Evolutionary conservation across 129 eudicot species (phyloP).

Genomic region (Deinandra increscens): DNA sequence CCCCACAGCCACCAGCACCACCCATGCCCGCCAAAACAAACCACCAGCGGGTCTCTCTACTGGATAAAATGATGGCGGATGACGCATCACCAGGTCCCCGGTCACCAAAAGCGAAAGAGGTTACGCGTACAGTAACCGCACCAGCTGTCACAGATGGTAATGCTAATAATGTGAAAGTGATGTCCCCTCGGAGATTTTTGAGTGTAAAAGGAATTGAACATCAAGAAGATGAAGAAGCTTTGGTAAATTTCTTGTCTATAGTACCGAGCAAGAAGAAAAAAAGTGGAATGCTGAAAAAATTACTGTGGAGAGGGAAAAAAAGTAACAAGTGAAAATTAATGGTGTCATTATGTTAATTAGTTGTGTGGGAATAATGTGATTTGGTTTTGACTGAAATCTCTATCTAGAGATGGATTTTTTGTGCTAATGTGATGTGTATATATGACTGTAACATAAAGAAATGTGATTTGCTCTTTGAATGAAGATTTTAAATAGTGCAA

Average conservation of each 20-base stretch:
- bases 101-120: conserved; percentile 44
- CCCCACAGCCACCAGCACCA: conserved; percentile 31
- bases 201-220: conserved; percentile 36
- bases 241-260: conserved; percentile 51
- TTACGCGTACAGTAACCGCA: conserved; percentile 29
- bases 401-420: conserved; percentile 27
- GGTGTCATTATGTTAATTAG: conserved; percentile 5
- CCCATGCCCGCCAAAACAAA: conserved; percentile 29
- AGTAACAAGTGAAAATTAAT: conserved; percentile 40
- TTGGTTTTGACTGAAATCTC: conserved; percentile 18
- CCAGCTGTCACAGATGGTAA: conserved; percentile 31
- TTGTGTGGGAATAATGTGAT: conserved; percentile 29
- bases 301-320: conserved; percentile 54
- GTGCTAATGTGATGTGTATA: conserved; percentile 26
- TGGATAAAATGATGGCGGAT: conserved; percentile 83
- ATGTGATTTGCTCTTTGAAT: conserved; percentile 21
- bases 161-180: conserved; percentile 20
- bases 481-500: not conserved
- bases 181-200: conserved; percentile 26
- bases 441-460: conserved; percentile 34
- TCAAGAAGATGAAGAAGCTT: conserved; percentile 42
- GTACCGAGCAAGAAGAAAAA: conserved; percentile 56
- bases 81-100: conserved; percentile 40
- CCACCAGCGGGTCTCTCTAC: conserved; percentile 58
- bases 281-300: conserved; percentile 48